Base-by-base conservation (phyloP, 148 eudicot species). In the Chenopodium formosanum region DNA sequence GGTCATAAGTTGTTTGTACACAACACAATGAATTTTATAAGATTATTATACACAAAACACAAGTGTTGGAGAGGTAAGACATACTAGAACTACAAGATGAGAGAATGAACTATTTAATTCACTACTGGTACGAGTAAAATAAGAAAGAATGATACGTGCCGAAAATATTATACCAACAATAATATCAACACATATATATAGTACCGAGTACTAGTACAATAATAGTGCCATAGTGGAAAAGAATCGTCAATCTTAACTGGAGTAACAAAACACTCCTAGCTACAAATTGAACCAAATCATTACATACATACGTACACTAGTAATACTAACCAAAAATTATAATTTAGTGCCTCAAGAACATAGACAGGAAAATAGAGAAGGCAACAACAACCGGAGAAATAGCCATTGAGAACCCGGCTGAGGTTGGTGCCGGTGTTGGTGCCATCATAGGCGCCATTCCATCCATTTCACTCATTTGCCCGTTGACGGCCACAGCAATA, bases 361-460 rank as follows among this genome's bases (percentile, higher is more conserved):
- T 44, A 66, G 67, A 67, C 23, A 29, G 29, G 10, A 81, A 2
- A 11, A 81, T 23, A 3, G 79, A 74, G 9, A 74, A 73, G 9
- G 65, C 64, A 7, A 80, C 48, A 31, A 64, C 31, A 7, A 29
- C 32, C 1, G 74, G 64, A 7, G 79, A 81, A 14, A 22, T 12
- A 1, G 47, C 25, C 16, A 50, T 1, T n/a, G 72, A 81, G 46
- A 66, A 65, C 31, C 72, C 83, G 0, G 31, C 73, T 11, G 52
- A 12, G 10, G 70, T 2, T 2, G 78, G 10, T 16, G 53, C 52
- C 25, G 84, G 84, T n/a, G 79, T 65, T 10, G 80, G 79, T 0
- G 79, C 75, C 74, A 56, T 60, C 4, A 67, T 7, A 12, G 70
- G 77, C 11, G 77, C 32, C 82, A 70, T 79, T n/a, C 75, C 81